Conservation (phyloP, 768 basidiomycete genomes). For the Lentinula sp. region DNA sequence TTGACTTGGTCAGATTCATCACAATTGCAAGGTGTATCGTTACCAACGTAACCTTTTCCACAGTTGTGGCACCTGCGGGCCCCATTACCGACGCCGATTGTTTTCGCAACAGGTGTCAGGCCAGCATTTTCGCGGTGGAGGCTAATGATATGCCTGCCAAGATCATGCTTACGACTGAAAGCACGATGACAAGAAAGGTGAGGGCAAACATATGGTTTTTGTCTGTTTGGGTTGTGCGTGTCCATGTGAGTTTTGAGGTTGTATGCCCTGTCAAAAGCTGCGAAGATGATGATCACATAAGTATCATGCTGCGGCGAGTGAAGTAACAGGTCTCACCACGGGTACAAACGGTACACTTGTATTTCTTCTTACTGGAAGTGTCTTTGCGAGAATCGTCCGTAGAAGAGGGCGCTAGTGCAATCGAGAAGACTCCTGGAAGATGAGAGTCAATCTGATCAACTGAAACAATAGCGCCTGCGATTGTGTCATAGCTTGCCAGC, state of each 20-base stretch:
- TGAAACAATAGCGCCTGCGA: conserved; percentile 34
- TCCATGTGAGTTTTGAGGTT: conserved; percentile 28
- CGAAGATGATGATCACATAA: conserved; percentile 7
- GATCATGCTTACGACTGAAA: conserved; percentile 94
- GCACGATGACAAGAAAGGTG: conserved; percentile 82
- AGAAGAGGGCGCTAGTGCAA: conserved; percentile 29
- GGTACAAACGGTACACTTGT: conserved; percentile 69
- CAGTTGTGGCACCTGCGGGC: conserved; percentile 68
- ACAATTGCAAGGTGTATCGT: conserved; percentile 51
- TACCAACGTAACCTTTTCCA: conserved; percentile 62
- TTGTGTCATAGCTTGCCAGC: conserved; percentile 34
- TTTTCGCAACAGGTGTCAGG: conserved; percentile 30
- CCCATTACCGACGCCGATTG: conserved; percentile 66
- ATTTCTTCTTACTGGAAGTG: conserved; percentile 74
- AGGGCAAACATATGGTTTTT: conserved; percentile 86
- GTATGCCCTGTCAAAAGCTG: conserved; percentile 5
- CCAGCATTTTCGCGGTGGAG: conserved; percentile 71
- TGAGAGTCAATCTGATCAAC: conserved; percentile 50
- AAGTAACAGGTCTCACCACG: conserved; percentile 41
- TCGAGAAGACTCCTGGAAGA: conserved; percentile 37
- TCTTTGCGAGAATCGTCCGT: conserved; percentile 38
- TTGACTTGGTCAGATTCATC: conserved; percentile 42
- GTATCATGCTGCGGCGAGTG: background rate
- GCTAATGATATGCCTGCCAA: conserved; percentile 82
- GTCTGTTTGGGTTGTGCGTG: conserved; percentile 87